A percentile compares a stretch with the other conserved stretches of the same genome.
Evolutionary conservation across 2,329 filamentous ascomycete genomes (phyloP).

Genomic region (Aspergillus amoenus): DNA sequence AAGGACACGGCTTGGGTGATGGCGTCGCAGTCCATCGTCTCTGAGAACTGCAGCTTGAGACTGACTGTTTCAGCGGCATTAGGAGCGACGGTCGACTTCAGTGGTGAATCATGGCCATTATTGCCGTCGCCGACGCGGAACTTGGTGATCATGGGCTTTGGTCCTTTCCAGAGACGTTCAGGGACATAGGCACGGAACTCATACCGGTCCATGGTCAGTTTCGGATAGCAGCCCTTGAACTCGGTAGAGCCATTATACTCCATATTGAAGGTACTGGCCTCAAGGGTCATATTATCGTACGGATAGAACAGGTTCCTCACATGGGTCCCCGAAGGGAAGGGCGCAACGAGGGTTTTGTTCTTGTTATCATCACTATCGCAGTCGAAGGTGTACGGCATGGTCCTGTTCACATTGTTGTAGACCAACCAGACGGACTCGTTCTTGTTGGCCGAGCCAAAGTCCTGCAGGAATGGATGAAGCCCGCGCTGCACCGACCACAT

Average conservation of each 20-base stretch:
- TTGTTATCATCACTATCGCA: constrained; percentile 48
- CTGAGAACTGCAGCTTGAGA: constrained; percentile 53
- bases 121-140: constrained; percentile 62
- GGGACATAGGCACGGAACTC: no score
- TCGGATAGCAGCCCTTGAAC: constrained; percentile 56
- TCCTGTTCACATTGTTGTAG: constrained; percentile 49
- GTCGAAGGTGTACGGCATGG: constrained; percentile 57
- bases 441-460: constrained; percentile 44
- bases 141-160: constrained; percentile 59
- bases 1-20: constrained; percentile 53
- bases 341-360: constrained; percentile 53
- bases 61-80: constrained; percentile 47
- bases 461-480: constrained; percentile 54
- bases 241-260: constrained; percentile 36
- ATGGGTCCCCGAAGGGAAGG: constrained; percentile 54
- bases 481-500: constrained; percentile 61
- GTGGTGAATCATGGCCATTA: constrained; percentile 33
- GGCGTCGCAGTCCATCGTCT: constrained; percentile 59
- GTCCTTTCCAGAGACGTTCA: constrained; percentile 52
- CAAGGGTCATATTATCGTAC: constrained; percentile 55
- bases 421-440: constrained; percentile 49
- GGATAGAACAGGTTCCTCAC: constrained; percentile 66
- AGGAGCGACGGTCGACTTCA: constrained; percentile 50
- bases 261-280: constrained; percentile 39
- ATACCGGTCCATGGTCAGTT: constrained; percentile 54